Evolutionary conservation across 2,329 filamentous ascomycete genomes (phyloP), one percentile per base, ranked within the genome.

Genomic region (Pyrenophora teres): DNA sequence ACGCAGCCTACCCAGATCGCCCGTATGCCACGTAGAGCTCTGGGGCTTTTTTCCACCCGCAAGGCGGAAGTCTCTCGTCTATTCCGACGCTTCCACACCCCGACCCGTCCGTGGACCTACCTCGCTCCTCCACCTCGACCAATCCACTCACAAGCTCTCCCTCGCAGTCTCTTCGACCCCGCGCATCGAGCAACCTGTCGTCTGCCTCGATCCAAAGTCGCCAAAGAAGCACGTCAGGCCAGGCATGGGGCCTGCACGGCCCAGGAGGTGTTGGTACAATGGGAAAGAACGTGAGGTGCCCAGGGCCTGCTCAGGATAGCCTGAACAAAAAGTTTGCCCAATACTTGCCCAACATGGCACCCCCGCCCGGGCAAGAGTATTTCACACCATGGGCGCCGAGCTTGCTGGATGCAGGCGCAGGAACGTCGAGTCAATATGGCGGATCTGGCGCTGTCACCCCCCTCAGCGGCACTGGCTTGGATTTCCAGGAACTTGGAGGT

Each of bases 11-110:
- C 94, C 19, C 90, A 97, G 71, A 94, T 99, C 59, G 91, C 87
- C 13, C 86, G 94, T 25, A 85, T 97, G 51, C 86, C 91, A 18
- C 86, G 90, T 50, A 86, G 87, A 74, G 83, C 88, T 2, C 81
- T 97, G 38, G 93, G 93, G 92, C 19, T 97, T 93, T 75, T 97
- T 97, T 68, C 93, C 93, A 3, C 92, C 92, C 6, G 84, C 92
- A 16, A 82, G 92, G 69, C 90, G 92, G 85, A 94, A 94, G 86
- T 94, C 89, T 57, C 79, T 82, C 63, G 86, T 86, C 1, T 81
- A 83, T 45, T 88, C 89, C 2, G 77, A 77, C 55, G 74, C 76
- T 61, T 86, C 44, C 84, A 90, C 87, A 2, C 88, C 89, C 6
- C 83, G 84, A 16, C 80, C 80, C 83, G 38, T 89, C 87, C 32